Conservation (phyloP, 108 stramenopile species). For the Nannochloropsis salina region DNA sequence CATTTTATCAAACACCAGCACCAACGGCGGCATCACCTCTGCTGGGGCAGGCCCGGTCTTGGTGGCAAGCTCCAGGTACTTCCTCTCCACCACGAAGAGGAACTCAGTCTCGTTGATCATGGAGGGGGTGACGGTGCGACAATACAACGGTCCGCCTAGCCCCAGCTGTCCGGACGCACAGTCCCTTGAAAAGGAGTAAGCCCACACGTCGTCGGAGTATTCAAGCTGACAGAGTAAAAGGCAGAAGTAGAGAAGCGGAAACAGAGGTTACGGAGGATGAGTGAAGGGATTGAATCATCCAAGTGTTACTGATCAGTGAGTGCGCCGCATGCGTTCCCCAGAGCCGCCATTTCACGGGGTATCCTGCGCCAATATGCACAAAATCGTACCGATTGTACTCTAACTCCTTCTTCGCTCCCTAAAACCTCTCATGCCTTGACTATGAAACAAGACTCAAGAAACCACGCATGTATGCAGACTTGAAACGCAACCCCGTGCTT, state of each 20-base stretch:
- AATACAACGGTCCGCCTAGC: neutral
- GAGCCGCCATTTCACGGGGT: no score
- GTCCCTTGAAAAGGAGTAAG: neutral
- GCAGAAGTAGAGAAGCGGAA: neutral
- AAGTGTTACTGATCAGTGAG: no score
- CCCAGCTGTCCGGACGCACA: neutral
- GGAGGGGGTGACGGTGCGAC: neutral
- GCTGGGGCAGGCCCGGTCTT: neutral
- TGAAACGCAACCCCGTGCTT: no score
- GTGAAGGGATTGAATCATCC: no score
- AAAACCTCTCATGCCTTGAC: no score
- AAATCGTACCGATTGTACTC: no score
- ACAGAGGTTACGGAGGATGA: no score
- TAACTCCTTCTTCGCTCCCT: no score
- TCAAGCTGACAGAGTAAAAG: neutral
- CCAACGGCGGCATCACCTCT: neutral
- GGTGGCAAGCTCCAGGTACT: neutral
- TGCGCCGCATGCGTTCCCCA: no score
- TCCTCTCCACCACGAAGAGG: neutral
- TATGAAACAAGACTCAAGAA: no score
- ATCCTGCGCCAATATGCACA: no score
- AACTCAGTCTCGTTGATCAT: conserved; percentile 5
- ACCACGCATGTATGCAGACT: no score
- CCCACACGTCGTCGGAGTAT: neutral
- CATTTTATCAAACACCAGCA: neutral